Evolutionary conservation across 805 yeast species (phyloP), one percentile per base, ranked within the genome.

Genomic region (Candida verbasci): DNA sequence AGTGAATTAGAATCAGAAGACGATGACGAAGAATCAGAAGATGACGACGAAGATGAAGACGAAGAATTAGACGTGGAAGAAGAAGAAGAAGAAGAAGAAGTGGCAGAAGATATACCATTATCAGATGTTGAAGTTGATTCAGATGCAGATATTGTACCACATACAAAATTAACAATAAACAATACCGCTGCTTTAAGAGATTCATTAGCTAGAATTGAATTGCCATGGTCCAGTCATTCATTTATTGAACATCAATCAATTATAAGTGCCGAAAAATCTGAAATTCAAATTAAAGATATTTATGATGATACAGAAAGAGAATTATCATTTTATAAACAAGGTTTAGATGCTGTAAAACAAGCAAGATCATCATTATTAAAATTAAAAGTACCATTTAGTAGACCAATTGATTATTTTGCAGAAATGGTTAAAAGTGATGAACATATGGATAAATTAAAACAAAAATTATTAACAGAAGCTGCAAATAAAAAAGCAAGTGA

Each of bases 381-480:
- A 52, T 72, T 85, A 47, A 81, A 82, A 54, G 79, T 91, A 22
- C 87, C 96, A 42, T 93, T 93, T 59, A 72, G 94, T 20, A 78
- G 98, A 60, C 99, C 99, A 24, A 67, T 77, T 52, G 98, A 93
- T 58, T 93, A 86, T 61, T 93, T 93, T 66, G 99, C 98, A 14
- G 98, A 93, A 65, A 93, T 93, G 98, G 86, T 88, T 42, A 93
- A 93, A 68, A 82, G 89, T 37, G 98, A 93, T 61, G 96, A 87
- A 60, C 99, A 93, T 62, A 93, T 93, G 98, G 96, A 87, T 55
- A 86, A 79, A 63, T 74, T 93, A 55, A 88, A 86, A 71, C 66
- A 70, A 53, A 87, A 86, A 62, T 72, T 91, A 49, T 71, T 88
- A 29, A 74, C 78, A 45, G 96, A 87, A 58, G 83, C 82, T 21